Evolutionary conservation across 345 rosid genomes (phyloP).

Genomic region (Populus pruinosa): DNA sequence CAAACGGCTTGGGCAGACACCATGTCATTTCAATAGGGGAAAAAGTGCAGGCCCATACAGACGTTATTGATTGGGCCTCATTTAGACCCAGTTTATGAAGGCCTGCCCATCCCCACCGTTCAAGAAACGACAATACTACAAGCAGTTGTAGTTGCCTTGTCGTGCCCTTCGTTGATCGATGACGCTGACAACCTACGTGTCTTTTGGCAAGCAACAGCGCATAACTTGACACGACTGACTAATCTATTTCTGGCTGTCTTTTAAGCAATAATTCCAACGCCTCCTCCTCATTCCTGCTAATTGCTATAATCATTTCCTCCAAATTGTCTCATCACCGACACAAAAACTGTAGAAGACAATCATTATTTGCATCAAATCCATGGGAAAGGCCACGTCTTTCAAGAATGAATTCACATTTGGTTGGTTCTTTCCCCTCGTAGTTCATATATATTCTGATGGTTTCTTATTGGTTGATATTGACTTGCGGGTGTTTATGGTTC

Average conservation of each 20-base stretch:
- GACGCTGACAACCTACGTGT: not conserved
- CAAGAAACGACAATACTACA: not conserved
- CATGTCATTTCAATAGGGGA: not conserved
- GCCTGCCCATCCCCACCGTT: not conserved
- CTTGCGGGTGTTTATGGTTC: not conserved
- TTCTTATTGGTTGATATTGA: not conserved
- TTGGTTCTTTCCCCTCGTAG: not conserved
- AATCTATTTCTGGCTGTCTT: not conserved
- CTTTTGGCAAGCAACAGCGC: not conserved
- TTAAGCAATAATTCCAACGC: not conserved
- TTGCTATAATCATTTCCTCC: not conserved
- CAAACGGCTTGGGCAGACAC: not conserved
- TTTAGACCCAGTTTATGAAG: not conserved
- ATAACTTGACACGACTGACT: not conserved
- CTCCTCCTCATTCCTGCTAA: not conserved
- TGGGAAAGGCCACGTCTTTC: conserved; percentile 40
- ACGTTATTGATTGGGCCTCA: not conserved
- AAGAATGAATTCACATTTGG: conserved; percentile 34
- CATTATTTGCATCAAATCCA: not conserved
- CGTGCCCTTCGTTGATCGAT: not conserved
- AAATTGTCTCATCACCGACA: not conserved
- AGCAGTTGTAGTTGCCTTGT: not conserved
- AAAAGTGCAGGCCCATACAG: not conserved
- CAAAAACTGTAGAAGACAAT: not conserved
- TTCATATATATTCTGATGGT: not conserved